phyloP scores from a whole-genome alignment of 805 yeast species.

The Cyberlindnera xylosilytica region DNA sequence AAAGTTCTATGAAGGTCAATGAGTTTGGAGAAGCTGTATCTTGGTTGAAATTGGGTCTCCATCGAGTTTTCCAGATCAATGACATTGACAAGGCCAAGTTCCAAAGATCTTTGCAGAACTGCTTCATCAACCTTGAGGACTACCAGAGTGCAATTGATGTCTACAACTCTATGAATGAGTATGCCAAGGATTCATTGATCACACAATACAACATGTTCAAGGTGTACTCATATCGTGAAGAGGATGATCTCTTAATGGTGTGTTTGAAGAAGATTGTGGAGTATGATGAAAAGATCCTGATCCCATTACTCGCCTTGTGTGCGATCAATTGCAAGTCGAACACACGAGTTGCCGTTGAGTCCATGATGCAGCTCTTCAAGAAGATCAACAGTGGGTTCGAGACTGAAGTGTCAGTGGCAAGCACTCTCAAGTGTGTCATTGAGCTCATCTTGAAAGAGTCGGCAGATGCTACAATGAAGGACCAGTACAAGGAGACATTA shows the following conservation, averaged over 20 bases:
- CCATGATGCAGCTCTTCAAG: constrained; percentile 28
- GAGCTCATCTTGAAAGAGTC: constrained; percentile 29
- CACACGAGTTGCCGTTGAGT: constrained; percentile 26
- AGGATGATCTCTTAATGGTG: constrained; percentile 17
- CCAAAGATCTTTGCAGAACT: constrained; percentile 34
- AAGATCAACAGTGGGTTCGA: constrained; percentile 18
- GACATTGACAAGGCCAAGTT: constrained; percentile 34
- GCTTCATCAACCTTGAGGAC: constrained; percentile 26
- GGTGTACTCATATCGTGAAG: constrained; percentile 16
- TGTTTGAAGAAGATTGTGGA: constrained; percentile 33
- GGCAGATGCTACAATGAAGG: not conserved
- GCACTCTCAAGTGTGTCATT: constrained; percentile 30
- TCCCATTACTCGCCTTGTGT: constrained; percentile 32
- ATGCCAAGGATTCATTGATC: constrained; percentile 26
- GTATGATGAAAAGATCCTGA: constrained; percentile 33
- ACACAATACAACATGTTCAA: constrained; percentile 34
- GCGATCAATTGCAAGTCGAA: constrained; percentile 30
- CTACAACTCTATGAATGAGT: constrained; percentile 25
- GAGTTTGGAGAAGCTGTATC: constrained; percentile 22
- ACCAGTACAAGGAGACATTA: constrained; percentile 13
- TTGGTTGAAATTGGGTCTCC: constrained; percentile 29
- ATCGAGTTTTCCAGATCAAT: constrained; percentile 24
- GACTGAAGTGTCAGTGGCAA: constrained; percentile 24
- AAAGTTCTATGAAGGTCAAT: constrained; percentile 27
- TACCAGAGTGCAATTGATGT: constrained; percentile 22